Evolutionary conservation across 805 yeast genomes (phyloP).

Genomic region (Candida qinlingensis): DNA sequence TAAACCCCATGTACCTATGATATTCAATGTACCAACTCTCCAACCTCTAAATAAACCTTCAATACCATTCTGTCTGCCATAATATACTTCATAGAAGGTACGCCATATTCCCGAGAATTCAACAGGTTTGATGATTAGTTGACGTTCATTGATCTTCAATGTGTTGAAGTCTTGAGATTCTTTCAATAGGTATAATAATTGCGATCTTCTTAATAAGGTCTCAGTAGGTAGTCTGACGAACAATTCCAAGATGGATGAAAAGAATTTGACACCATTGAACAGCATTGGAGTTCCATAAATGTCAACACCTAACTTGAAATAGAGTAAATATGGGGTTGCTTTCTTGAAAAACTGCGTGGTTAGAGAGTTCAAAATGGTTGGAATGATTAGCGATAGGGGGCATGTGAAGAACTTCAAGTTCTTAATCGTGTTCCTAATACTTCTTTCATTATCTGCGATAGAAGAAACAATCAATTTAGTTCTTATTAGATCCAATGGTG

Average conservation of each 20-base stretch:
- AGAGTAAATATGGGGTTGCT: conserved; percentile 61
- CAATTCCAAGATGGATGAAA: conserved; percentile 62
- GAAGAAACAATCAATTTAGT: conserved; percentile 72
- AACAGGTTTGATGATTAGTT: conserved; percentile 55
- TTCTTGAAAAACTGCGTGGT: conserved; percentile 55
- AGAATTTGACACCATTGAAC: conserved; percentile 53
- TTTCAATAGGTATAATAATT: conserved; percentile 55
- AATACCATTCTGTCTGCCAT: conserved; percentile 37
- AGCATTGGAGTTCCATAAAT: conserved; percentile 55
- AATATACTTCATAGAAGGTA: conserved; percentile 43
- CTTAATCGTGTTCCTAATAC: conserved; percentile 64
- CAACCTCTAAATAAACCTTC: conserved; percentile 79
- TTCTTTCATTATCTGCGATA: conserved; percentile 47
- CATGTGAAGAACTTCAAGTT: conserved; percentile 43
- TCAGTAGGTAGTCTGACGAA: conserved; percentile 82
- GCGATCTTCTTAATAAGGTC: conserved; percentile 79
- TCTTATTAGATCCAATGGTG: conserved; percentile 79
- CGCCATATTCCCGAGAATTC: conserved; percentile 51
- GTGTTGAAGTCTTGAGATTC: conserved; percentile 23
- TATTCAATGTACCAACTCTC: conserved; percentile 78
- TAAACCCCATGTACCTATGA: conserved; percentile 80
- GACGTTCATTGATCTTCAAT: conserved; percentile 39
- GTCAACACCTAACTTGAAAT: conserved; percentile 59
- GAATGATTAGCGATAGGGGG: conserved; percentile 57
- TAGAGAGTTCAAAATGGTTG: conserved; percentile 63